Evolutionary conservation across 78 protist species (phyloP), one percentile per base, ranked within the genome.

Genomic region (Protostelium mycophagum): DNA sequence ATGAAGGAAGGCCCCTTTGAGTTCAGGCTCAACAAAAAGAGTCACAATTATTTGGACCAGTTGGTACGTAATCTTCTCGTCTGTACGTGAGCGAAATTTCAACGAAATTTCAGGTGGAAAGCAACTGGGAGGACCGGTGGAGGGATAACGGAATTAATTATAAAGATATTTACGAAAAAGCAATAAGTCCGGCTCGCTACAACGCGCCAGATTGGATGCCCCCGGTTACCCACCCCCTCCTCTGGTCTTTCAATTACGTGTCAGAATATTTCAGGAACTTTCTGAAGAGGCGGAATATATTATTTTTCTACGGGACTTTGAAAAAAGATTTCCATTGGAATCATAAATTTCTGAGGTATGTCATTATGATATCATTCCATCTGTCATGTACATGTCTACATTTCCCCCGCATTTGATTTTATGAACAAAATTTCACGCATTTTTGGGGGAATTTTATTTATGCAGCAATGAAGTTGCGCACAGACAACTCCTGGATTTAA

Each of bases 261-360:
- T 10, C 36, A 1, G 28, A 25, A 83, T 28, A 9, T 87, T 31
- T 31, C 36, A 28, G 25, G 37, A 88, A 63, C 37, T 85, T 34
- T 1, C 37, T 1, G 5, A 85, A 88, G 86, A 88, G 5, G 36
- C 5, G 35, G 84, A 35, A 88, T 34, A 1, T 28, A 34, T 87
- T 88, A 9, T 88, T 88, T 34, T 83, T 88, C 36, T 88, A 88
- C 9, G 90, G 90, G 1, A 88, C 90, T 9, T 34, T 88, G 63
- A 88, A 88, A 34, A 1, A 25, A 25, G 90, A 87, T 9, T 88
- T 88, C 9, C 90, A 88, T 34, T 88, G 90, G 90, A 88, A 88
- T 87, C 1, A 9, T 1, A 88, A 88, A 85, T 88, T 88, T 28
- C 38, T 88, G 31, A 29, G 36, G 84, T 51, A 16, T 16, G 16